Conservation (phyloP, 495 filamentous ascomycete species). For the Cercophora samala region DNA sequence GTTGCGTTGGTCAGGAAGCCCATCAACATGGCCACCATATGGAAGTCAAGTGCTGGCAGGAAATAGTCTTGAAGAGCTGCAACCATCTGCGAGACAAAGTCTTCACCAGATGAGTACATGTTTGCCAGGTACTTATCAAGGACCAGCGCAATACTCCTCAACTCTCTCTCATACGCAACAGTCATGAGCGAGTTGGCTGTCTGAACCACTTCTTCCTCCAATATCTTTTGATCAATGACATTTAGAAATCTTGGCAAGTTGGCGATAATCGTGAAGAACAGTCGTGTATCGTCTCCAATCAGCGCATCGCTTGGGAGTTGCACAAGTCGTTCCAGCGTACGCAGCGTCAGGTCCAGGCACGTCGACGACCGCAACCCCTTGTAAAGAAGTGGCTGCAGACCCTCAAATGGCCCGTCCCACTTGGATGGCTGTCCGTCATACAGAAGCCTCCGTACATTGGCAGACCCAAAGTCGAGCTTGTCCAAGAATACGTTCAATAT, state of each 20-base stretch:
- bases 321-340: slow-evolving; percentile 71
- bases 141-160: slow-evolving; percentile 53
- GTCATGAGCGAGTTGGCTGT: slow-evolving; percentile 66
- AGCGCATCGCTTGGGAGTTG: slow-evolving; percentile 75
- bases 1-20: slow-evolving; percentile 84
- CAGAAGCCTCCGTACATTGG: slow-evolving; percentile 62
- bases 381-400: slow-evolving; percentile 78
- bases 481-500: slow-evolving; percentile 88
- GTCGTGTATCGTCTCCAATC: slow-evolving; percentile 73
- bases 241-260: slow-evolving; percentile 87
- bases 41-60: slow-evolving; percentile 79
- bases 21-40: slow-evolving; percentile 83
- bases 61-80: slow-evolving; percentile 73
- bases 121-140: slow-evolving; percentile 67
- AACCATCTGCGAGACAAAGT: slow-evolving; percentile 74
- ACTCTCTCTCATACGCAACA: slow-evolving; percentile 67
- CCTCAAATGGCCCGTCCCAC: slow-evolving; percentile 89
- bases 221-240: slow-evolving; percentile 63
- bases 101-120: slow-evolving; percentile 65
- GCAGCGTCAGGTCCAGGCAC: slow-evolving; percentile 72
- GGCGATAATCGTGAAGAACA: slow-evolving; percentile 80
- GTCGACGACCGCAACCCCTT: slow-evolving; percentile 88
- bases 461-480: slow-evolving; percentile 76
- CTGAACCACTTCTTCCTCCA: slow-evolving; percentile 52
- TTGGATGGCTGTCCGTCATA: slow-evolving; percentile 74